phyloP scores from a whole-genome alignment of 1,139 yeast species.

The Yamadazyma spencermartinsiae region DNA sequence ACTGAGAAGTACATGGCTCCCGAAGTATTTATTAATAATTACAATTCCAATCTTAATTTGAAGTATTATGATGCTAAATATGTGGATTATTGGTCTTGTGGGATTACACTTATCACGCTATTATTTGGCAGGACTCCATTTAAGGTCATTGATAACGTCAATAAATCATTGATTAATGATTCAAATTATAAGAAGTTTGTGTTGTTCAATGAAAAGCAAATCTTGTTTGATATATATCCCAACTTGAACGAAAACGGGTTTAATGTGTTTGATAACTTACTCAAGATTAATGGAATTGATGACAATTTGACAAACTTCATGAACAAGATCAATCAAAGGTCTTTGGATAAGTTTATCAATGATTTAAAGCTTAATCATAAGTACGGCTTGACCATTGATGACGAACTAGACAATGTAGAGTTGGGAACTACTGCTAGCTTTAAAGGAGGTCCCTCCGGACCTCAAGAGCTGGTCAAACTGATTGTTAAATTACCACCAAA shows the following conservation, averaged over 20 bases:
- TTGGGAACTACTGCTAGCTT: background rate
- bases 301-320: slow-evolving; percentile 29
- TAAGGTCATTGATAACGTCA: slow-evolving; percentile 21
- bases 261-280: slow-evolving; percentile 32
- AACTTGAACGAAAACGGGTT: slow-evolving; percentile 40
- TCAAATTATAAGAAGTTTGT: slow-evolving; percentile 42
- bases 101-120: slow-evolving; percentile 45
- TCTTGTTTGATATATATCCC: slow-evolving; percentile 45
- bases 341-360: slow-evolving; percentile 28
- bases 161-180: slow-evolving; percentile 25
- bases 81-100: slow-evolving; percentile 46
- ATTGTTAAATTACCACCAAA: background rate
- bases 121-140: slow-evolving; percentile 51
- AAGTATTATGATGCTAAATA: slow-evolving; percentile 34
- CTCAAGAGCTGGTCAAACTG: background rate
- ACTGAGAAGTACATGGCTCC: slow-evolving; percentile 63
- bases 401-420: slow-evolving; percentile 16
- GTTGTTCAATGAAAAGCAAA: slow-evolving; percentile 30
- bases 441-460: background rate
- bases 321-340: slow-evolving; percentile 27
- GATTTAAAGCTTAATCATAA: slow-evolving; percentile 32
- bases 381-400: slow-evolving; percentile 34
- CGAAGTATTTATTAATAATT: slow-evolving; percentile 32
- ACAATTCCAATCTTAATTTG: slow-evolving; percentile 19
- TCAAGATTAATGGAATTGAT: slow-evolving; percentile 35